phyloP scores from a whole-genome alignment of 1,139 yeast genomes.

The Pneumocystis sp. region DNA sequence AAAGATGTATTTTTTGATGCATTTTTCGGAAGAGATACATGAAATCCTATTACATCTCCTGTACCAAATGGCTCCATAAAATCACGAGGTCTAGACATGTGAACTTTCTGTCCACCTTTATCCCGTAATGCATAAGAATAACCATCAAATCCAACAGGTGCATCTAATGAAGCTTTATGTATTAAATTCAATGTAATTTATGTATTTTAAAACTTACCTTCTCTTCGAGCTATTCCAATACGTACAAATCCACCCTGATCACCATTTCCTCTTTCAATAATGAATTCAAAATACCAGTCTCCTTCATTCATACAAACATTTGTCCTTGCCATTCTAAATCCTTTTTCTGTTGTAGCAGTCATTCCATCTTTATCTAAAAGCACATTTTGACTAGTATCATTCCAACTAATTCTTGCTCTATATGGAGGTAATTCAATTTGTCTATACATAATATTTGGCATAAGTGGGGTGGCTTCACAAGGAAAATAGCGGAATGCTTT shows the following conservation, averaged over 20 bases:
- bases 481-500: conserved; percentile 72
- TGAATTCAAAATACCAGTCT: conserved; percentile 60
- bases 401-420: conserved; percentile 45
- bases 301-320: conserved; percentile 73
- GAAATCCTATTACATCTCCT: conserved; percentile 74
- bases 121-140: conserved; percentile 88
- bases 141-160: conserved; percentile 91
- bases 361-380: conserved; percentile 27
- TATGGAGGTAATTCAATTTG: conserved; percentile 65
- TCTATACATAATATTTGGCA: conserved; percentile 49
- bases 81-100: conserved; percentile 50
- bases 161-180: conserved; percentile 55
- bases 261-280: conserved; percentile 29
- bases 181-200: neutral
- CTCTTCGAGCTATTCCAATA: conserved; percentile 68
- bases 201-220: conserved; percentile 21
- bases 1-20: conserved; percentile 6
- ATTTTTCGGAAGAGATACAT: conserved; percentile 50
- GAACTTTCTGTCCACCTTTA: conserved; percentile 61
- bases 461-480: conserved; percentile 55
- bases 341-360: conserved; percentile 37
- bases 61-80: conserved; percentile 45
- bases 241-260: conserved; percentile 43
- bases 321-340: conserved; percentile 71
- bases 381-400: conserved; percentile 57